These are phyloP conservation scores for Phoma sp. DNA, from an alignment of 2,329 filamentous ascomycete species.

Conservation along the genomic window DNA sequence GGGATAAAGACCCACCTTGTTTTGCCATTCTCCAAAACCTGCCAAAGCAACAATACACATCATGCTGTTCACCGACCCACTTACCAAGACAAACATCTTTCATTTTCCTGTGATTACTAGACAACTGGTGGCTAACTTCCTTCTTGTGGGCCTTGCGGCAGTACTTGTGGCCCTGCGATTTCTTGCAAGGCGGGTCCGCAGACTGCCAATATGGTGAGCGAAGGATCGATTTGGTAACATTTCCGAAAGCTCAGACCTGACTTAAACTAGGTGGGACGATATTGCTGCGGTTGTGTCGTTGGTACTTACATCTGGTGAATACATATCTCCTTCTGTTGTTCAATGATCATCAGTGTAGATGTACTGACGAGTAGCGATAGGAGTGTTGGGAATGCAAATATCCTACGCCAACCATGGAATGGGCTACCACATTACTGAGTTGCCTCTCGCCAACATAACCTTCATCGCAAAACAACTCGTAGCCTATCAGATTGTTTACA, in stretches of 20 bases:
- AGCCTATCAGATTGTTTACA: background rate
- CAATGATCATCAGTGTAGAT: background rate
- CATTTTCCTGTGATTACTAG: background rate
- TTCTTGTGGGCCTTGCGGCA: background rate
- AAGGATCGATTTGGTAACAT: background rate
- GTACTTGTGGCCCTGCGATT: background rate
- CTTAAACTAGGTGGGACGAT: background rate
- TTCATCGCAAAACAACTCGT: constrained; percentile 3
- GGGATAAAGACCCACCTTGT: background rate
- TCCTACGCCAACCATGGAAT: constrained; percentile 4
- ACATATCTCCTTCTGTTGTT: no score
- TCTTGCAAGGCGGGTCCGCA: background rate
- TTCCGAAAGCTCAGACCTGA: background rate
- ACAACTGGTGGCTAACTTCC: background rate
- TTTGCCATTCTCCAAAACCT: background rate
- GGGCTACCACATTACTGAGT: background rate
- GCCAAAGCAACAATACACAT: background rate
- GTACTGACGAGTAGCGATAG: background rate
- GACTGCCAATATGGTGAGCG: constrained; percentile 1
- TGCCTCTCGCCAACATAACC: background rate
- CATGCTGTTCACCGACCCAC: constrained; percentile 2
- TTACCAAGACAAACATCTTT: constrained; percentile 2
- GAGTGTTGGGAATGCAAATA: background rate
- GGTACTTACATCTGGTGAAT: background rate
- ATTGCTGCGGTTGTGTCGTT: background rate